These are phyloP conservation scores for Colletotrichum brevisporum DNA, from an alignment of 2,329 filamentous ascomycete genomes.

Conservation along the genomic window DNA sequence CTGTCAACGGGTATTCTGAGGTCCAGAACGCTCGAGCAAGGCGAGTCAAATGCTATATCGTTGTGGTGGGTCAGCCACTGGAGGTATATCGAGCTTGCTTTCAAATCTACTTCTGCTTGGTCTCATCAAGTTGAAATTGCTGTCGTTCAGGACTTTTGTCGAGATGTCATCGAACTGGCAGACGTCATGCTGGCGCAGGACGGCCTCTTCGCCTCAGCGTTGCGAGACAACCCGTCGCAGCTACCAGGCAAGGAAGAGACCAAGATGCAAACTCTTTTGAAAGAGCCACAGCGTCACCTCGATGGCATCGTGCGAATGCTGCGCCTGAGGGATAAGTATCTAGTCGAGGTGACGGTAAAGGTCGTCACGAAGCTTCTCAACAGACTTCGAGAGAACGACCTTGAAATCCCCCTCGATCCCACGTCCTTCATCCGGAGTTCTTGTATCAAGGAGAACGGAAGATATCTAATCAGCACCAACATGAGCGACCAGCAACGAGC, in stretches of 20 bases:
- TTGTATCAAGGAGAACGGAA: slow-evolving; percentile 70
- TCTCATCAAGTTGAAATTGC: slow-evolving; percentile 80
- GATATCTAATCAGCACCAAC: slow-evolving; percentile 80
- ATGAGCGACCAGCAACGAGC: slow-evolving; percentile 87
- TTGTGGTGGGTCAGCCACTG: slow-evolving; percentile 90
- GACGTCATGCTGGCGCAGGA: slow-evolving; percentile 89
- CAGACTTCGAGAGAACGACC: slow-evolving; percentile 82
- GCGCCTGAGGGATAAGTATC: slow-evolving; percentile 87
- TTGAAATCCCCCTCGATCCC: slow-evolving; percentile 76
- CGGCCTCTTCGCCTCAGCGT: slow-evolving; percentile 82
- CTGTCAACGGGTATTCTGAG: slow-evolving; percentile 69
- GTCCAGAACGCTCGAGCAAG: slow-evolving; percentile 67
- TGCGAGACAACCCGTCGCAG: slow-evolving; percentile 51
- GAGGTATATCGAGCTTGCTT: slow-evolving; percentile 84
- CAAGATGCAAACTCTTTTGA: slow-evolving; percentile 65
- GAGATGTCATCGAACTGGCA: slow-evolving; percentile 95
- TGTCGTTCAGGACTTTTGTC: slow-evolving; percentile 91
- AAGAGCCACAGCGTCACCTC: slow-evolving; percentile 72
- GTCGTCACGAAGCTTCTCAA: slow-evolving; percentile 88
- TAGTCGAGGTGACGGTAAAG: slow-evolving; percentile 85
- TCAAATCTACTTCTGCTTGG: slow-evolving; percentile 86
- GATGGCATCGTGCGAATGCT: slow-evolving; percentile 89
- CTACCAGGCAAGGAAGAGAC: slow-evolving; percentile 56
- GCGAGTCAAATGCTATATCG: slow-evolving; percentile 76
- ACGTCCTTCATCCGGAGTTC: slow-evolving; percentile 75